Base-by-base conservation (phyloP, 306 rosid species). In the Senna tora region DNA sequence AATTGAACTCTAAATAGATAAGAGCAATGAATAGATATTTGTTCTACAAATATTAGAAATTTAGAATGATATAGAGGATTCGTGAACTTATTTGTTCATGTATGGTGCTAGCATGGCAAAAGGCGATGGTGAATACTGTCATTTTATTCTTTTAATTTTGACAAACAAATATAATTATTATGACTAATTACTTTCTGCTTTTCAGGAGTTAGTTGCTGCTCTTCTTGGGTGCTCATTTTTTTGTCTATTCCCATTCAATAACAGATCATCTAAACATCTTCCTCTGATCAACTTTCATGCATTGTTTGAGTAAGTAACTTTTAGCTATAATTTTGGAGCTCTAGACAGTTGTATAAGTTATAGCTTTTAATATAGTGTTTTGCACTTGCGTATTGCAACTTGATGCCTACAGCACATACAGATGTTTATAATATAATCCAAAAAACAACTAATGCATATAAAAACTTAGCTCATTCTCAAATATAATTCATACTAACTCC, bases 141-240 rank as follows among this genome's bases (percentile, higher is more conserved):
- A 6, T 65, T 20, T 54, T 45, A 34, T 67, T 45, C 22, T 43
- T 50, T 20, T 45, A n/a, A 47, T 41, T 38, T 36, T 64, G 57
- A 16, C 5, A 42, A 43, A 60, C 54, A 49, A 54, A 28, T 54
- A 54, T 69, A 56, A 15, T 72, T 72, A 9, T 47, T 57, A 52
- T 57, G 43, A 46, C 20, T 5, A 52, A 52, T 58, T 68, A n/a
- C 71, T 67, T 68, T 20, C 68, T 75, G 57, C 49, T 72, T 87
- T 81, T 73, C 92, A 94, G 97, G 96, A 94, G 82, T 67, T 94
- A 81, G 85, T 85, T 55, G 86, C 91, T 65, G 97, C 95, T 73
- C 92, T 94, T 75, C 97, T 94, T 62, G 88, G 73, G 72, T 91
- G 97, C 84, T 90, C 96, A 42, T 78, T 94, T 32, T 94, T 94